Evolutionary conservation across 768 basidiomycete genomes (phyloP), one percentile per base, ranked within the genome.

Genomic region (Suillus fuscotomentosus): DNA sequence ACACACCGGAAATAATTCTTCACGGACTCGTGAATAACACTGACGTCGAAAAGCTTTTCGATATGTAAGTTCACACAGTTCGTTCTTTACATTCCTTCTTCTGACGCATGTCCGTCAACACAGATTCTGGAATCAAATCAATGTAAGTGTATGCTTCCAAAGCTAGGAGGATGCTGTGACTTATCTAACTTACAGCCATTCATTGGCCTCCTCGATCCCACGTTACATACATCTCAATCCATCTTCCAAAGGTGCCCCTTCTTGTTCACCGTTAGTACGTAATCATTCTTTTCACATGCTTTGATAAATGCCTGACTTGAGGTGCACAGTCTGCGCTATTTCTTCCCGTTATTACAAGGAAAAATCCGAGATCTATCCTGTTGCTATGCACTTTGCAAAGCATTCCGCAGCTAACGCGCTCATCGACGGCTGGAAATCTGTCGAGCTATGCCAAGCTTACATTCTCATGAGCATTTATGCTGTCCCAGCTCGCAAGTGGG

Each of bases 381-480:
- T 93, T 63, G 92, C 92, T 11, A 94, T 94, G 92, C 91, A 93
- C 72, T 94, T 93, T 66, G 92, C 92, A 2, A 91, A 90, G 69
- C 88, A 89, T 67, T 88, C 91, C 0, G 92, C 91, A 2, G 90
- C 91, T 1, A 91, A 88, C 63, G 89, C 90, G 3, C 80, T 94
- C 51, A 91, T 91, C 60, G 88, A 91, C 68, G 90, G 90, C 56
- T 89, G 87, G 89, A 88, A 88, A 76, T 91, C 90, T 14, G 90
- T 96, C 56, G 94, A 97, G 75, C 81, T 96, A 1, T 90, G 90
- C 60, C 95, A 97, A 73, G 95, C 95, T 4, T 97, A 96, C 70
- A 88, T 97, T 56, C 81, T 97, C 60, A 89, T 94, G 89, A 89
- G 88, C 67, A 83, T 90, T 56, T 93, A 91, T 70, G 86, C 87